Evolutionary conservation across 345 rosid species (phyloP), one percentile per base, ranked within the genome.

Genomic region (Gossypium longicalyx): DNA sequence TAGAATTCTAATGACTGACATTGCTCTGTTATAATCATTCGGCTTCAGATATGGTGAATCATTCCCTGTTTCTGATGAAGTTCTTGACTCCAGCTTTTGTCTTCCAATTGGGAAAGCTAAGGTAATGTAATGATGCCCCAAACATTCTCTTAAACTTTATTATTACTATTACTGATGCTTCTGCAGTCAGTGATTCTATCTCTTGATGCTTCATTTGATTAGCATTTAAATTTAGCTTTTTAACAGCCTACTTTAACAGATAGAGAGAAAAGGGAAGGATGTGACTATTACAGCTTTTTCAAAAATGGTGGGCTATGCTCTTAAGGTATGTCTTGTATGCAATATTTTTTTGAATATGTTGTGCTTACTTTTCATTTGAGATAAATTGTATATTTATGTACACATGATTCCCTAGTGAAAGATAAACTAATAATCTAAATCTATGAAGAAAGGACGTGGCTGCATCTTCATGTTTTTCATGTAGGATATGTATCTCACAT

Each of bases 81-180:
- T 38, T 53, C 89, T 90, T 52, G 90, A 90, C 80, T 88, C 94
- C 71, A 90, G 92, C 77, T 90, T 86, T 77, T 88, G 85, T 65
- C 87, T 88, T 76, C 90, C 92, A 20, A 87, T 90, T 63, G 92
- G 94, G 70, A 88, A 88, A 81, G 93, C 91, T 47, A 89, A 90
- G 93, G 95, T 90, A 81, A 48, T 20, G 73, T 9, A 68, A 57
- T 9, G 12, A 60, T 4, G 29, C 11, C 44, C 13, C 65, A 34
- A 45, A 53, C 76, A 23, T 20, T 60, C 57, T 44, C 13, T 10
- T 44, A 7, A 23, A n/a, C 49, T 38, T 62, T 22, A 3, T 38
- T 47, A 53, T 38, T 74, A 15, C 17, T 22, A 9, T 19, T 38
- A 1, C 17, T 52, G 22, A 75, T 67, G 25, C 27, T 75, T 49